phyloP scores from a whole-genome alignment of 2,329 filamentous ascomycete genomes.

The Escovopsis sp. region DNA sequence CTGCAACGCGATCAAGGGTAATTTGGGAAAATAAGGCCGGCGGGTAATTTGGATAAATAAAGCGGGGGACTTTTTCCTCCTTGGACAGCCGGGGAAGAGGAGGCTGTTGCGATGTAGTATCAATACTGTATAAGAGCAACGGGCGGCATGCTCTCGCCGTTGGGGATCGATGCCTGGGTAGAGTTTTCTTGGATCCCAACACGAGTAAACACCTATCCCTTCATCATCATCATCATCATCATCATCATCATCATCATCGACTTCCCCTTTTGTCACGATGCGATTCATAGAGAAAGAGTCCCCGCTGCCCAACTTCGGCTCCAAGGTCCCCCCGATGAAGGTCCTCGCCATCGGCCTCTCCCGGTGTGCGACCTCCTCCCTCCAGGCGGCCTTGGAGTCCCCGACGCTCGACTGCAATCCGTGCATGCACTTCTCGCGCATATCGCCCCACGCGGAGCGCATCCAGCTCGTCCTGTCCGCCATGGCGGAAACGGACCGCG shows the following conservation, averaged over 20 bases:
- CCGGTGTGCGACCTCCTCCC: slow-evolving; percentile 21
- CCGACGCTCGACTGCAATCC: slow-evolving; percentile 14
- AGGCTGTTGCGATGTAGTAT: too few species aligned
- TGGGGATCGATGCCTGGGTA: too few species aligned
- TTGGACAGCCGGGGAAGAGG: too few species aligned
- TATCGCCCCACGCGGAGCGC: slow-evolving; percentile 12
- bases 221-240: too few species aligned
- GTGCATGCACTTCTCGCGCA: slow-evolving; percentile 21
- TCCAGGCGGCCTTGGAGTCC: slow-evolving; percentile 19
- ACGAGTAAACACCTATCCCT: too few species aligned
- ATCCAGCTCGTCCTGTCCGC: slow-evolving; percentile 14
- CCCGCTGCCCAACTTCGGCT: slow-evolving; percentile 6
- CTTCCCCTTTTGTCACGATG: slow-evolving; percentile 4
- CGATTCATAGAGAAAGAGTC: slow-evolving; percentile 8
- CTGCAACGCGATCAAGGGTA: too few species aligned
- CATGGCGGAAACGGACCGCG: slow-evolving; percentile 13
- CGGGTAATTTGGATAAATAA: too few species aligned
- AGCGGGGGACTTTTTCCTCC: too few species aligned
- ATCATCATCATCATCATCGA: neutral
- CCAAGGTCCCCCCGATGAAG: slow-evolving; percentile 8
- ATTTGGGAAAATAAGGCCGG: too few species aligned
- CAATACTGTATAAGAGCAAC: too few species aligned
- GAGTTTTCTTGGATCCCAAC: too few species aligned
- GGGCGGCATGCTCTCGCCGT: too few species aligned
- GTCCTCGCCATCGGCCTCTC: slow-evolving; percentile 19